These are phyloP conservation scores for Phylloporus rhodoxanthus DNA, from an alignment of 768 basidiomycete genomes.

Conservation along the genomic window DNA sequence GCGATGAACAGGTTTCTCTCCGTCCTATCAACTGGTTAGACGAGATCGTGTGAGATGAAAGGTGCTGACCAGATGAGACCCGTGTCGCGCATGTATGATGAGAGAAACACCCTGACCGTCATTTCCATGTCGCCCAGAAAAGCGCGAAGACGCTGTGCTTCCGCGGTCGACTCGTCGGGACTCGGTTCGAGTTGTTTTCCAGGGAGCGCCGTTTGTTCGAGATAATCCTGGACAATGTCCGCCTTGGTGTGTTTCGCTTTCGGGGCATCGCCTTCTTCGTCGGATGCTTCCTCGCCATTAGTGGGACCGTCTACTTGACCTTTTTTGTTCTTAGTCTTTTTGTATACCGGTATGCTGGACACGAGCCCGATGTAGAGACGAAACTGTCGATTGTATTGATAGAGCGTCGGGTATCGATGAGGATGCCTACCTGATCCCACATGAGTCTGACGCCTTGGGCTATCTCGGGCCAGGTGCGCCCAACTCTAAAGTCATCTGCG, in stretches of 20 bases:
- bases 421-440: slow-evolving; percentile 26
- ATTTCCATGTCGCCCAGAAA: slow-evolving; percentile 62
- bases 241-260: slow-evolving; percentile 17
- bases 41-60: background rate
- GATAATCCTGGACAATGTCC: slow-evolving; percentile 23
- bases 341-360: slow-evolving; percentile 28
- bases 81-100: slow-evolving; percentile 57
- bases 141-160: slow-evolving; percentile 29
- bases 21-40: slow-evolving; percentile 31
- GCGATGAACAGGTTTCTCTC: slow-evolving; percentile 38
- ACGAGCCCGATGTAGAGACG: slow-evolving; percentile 29
- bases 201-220: slow-evolving; percentile 26
- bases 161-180: slow-evolving; percentile 7
- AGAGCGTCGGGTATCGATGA: background rate
- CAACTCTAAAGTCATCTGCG: slow-evolving; percentile 29
- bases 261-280: slow-evolving; percentile 23
- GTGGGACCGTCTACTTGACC: slow-evolving; percentile 25
- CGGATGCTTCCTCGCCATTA: slow-evolving; percentile 29
- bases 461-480: slow-evolving; percentile 29
- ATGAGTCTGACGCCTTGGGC: slow-evolving; percentile 23
- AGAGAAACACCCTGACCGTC: slow-evolving; percentile 60
- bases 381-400: slow-evolving; percentile 18
- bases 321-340: slow-evolving; percentile 19
- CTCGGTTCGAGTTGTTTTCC: slow-evolving; percentile 26
- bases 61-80: slow-evolving; percentile 57